phyloP scores from a whole-genome alignment of 306 rosid genomes.

The Acacia acuminata region DNA sequence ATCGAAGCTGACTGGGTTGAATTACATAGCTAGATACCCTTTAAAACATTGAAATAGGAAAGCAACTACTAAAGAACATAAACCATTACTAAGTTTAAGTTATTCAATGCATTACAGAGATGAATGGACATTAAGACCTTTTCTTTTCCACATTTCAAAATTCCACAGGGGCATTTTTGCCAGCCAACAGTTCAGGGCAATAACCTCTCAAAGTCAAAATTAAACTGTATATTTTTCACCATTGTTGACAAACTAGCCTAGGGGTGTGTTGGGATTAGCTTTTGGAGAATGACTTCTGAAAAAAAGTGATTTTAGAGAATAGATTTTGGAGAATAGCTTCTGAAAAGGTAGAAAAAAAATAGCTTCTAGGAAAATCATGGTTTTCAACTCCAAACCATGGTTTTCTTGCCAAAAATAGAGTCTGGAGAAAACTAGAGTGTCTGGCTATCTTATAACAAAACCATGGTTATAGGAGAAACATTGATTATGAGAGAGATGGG shows the following conservation, averaged over 20 bases:
- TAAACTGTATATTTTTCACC: neutral
- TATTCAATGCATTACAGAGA: slow-evolving; percentile 24
- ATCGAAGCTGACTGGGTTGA: neutral
- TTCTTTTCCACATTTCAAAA: slow-evolving; percentile 43
- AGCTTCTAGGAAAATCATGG: too few relatives aligned
- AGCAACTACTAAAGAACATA: neutral
- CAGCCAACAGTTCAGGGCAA: neutral
- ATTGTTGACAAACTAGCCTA: neutral
- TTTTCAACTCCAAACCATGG: too few relatives aligned
- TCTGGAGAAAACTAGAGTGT: too few relatives aligned
- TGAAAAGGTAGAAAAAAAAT: too few relatives aligned
- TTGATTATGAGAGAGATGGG: too few relatives aligned
- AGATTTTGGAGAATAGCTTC: too few relatives aligned
- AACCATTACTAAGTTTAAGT: neutral
- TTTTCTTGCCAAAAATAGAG: too few relatives aligned
- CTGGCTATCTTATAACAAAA: too few relatives aligned
- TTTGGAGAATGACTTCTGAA: too few relatives aligned
- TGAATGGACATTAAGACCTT: slow-evolving; percentile 49
- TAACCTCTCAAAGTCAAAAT: neutral
- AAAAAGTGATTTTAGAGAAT: too few relatives aligned
- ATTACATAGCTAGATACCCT: neutral
- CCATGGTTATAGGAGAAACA: too few relatives aligned
- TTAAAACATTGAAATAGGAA: neutral
- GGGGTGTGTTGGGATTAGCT: too few relatives aligned
- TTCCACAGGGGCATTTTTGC: neutral